Conservation (phyloP, 257 asterid species). For the Gentiana straminea region DNA sequence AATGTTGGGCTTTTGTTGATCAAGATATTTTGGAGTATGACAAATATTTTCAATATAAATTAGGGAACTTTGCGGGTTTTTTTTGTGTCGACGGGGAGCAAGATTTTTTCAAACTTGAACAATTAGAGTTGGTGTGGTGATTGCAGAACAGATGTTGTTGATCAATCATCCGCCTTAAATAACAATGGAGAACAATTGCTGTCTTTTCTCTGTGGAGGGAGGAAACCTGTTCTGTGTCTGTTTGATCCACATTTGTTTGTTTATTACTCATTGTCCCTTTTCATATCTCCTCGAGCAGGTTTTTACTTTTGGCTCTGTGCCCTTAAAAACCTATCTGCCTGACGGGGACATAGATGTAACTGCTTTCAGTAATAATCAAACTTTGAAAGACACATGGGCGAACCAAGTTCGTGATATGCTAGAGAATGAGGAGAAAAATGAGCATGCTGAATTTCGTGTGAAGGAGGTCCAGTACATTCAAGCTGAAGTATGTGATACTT, state of each 20-base stretch:
- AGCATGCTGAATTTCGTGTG: constrained; percentile 84
- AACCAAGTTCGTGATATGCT: constrained; percentile 76
- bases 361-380: constrained; percentile 61
- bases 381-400: constrained; percentile 84
- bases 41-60: too few relatives aligned
- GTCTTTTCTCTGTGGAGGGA: too few relatives aligned
- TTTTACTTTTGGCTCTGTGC: constrained; percentile 83
- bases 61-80: too few relatives aligned
- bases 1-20: too few relatives aligned
- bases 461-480: constrained; percentile 98
- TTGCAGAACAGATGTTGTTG: too few relatives aligned
- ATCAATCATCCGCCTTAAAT: too few relatives aligned
- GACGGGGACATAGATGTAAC: constrained; percentile 93
- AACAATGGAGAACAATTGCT: too few relatives aligned
- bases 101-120: too few relatives aligned
- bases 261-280: background rate
- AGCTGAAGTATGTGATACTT: constrained; percentile 61
- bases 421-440: constrained; percentile 82
- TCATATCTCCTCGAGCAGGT: constrained; percentile 30
- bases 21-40: too few relatives aligned
- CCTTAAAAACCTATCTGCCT: constrained; percentile 86
- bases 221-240: too few relatives aligned
- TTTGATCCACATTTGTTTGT: background rate
- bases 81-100: too few relatives aligned
- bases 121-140: too few relatives aligned